Evolutionary conservation across 208 protist genomes (phyloP), one percentile per base, ranked within the genome.

Genomic region (Acanthamoeba triangularis): DNA sequence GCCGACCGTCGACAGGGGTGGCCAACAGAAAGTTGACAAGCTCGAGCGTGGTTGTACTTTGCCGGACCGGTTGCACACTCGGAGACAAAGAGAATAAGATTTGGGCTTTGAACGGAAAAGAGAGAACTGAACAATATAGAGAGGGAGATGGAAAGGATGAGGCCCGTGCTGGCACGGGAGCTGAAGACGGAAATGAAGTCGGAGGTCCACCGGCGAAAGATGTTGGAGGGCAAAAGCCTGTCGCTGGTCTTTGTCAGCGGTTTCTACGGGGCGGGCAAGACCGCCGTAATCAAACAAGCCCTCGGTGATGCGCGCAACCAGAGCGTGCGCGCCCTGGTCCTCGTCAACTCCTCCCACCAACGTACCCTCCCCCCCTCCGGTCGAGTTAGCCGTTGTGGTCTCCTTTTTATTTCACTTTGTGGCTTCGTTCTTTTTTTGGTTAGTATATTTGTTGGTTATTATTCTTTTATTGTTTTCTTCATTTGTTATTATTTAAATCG

Each of bases 201-300:
- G 11, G 72, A 80, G 41, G 72, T 80, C 72, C 72, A 49, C 30
- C 72, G 72, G 20, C 30, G 72, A 3, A 80, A 47, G 72, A 80
- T 80, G 72, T 49, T 80, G 82, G 82, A 90, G 82, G 82, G 54
- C 49, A 65, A 90, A 49, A 90, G 54, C 11, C 44, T 90, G 3
- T 65, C 44, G n/a, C 25, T 90, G 8, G 82, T 28, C 82, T 90
- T 90, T 33, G 54, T 90, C 28, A 90, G n/a, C n/a, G 82, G 82
- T 49, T 90, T 90, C 47, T 90, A 44, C 82, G 82, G 82, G 28
- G 54, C 52, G n/a, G 82, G 82, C 49, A 90, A 90, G 49, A 90
- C 82, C 82, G 28, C 82, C 82, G 16, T 90, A 20, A 90, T 90
- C 72, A 80, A 80, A 33, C 33, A 80, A 1, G 72, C 72, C 35